Base-by-base conservation (phyloP, 495 filamentous ascomycete species). In the Trichodelitschia bisporula region DNA sequence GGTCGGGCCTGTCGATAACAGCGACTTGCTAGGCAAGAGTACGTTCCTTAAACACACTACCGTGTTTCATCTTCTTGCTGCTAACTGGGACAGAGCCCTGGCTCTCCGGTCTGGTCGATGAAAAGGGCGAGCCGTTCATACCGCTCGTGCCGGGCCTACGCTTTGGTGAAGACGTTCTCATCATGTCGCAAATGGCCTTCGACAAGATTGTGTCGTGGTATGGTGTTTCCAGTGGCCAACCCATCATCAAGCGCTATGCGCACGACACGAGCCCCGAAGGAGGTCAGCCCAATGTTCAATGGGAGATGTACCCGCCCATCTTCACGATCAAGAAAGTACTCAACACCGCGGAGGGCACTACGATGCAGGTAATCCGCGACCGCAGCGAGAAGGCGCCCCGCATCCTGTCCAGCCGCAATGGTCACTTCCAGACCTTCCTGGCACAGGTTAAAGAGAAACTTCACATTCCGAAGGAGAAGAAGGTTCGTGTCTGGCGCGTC, bases 1-100 rank as follows among this genome's bases (percentile, higher is more conserved):
- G 8, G 60, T 86, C 19, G 82, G 80, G 2, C 77, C 77, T 0
- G 69, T 95, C 18, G 80, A 93, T 52, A 95, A 92, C 45, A 66
- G 75, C 3, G 76, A 46, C 29, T 34, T 57, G 18, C 41, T 53
- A 17, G 34, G 33, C 15, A 26, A 43, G 23, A 37, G 47, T 43
- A 29, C 29, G 16, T 19, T 15, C 14, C 19, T 18, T 8, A 19
- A 6, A 11, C 10, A 26, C n/a, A n/a, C n/a, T n/a, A n/a, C n/a
- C n/a, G n/a, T n/a, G n/a, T n/a, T n/a, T n/a, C n/a, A n/a, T n/a
- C n/a, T n/a, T n/a, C n/a, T n/a, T n/a, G n/a, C n/a, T n/a, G n/a
- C n/a, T n/a, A n/a, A n/a, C n/a, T n/a, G n/a, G n/a, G n/a, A n/a
- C n/a, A n/a, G n/a, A n/a, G n/a, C n/a, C n/a, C n/a, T n/a, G n/a